Conservation (phyloP, 1,139 yeast genomes). For the Pichia sp. region DNA sequence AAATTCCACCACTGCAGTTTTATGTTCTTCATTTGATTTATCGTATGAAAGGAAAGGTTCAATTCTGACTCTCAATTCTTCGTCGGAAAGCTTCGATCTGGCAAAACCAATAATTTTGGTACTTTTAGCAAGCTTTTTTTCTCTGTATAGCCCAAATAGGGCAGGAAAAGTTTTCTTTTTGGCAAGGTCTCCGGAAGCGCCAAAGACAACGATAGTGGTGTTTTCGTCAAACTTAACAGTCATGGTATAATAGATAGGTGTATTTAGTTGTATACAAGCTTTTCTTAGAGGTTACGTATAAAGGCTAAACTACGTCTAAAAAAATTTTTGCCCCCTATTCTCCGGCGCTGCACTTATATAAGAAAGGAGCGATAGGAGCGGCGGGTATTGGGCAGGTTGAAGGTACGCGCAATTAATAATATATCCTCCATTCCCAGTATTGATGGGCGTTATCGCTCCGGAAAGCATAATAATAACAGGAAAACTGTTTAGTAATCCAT, state of each 20-base stretch:
- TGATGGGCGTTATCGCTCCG: too few species aligned
- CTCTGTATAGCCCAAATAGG: constrained; percentile 64
- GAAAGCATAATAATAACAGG: too few species aligned
- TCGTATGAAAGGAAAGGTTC: constrained; percentile 56
- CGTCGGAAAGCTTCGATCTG: constrained; percentile 61
- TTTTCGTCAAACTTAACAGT: constrained; percentile 29
- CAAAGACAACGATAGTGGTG: constrained; percentile 77
- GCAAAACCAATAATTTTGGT: constrained; percentile 88
- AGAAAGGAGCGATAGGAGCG: too few species aligned
- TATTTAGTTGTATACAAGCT: background rate
- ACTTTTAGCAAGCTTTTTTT: constrained; percentile 65
- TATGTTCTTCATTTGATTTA: constrained; percentile 26
- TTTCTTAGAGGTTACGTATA: background rate
- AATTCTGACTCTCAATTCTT: constrained; percentile 61
- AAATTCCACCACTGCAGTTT: constrained; percentile 49
- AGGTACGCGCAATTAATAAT: too few species aligned
- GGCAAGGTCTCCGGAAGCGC: constrained; percentile 96
- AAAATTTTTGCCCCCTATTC: too few species aligned
- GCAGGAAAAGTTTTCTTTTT: constrained; percentile 93
- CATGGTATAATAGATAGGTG: too few species aligned
- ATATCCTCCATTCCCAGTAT: too few species aligned
- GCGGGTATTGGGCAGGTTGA: too few species aligned
- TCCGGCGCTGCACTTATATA: too few species aligned
- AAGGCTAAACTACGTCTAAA: background rate
- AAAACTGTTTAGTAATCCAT: too few species aligned